These are phyloP conservation scores for Metschnikowia reukaufii DNA, from an alignment of 805 yeast species.

Conservation along the genomic window DNA sequence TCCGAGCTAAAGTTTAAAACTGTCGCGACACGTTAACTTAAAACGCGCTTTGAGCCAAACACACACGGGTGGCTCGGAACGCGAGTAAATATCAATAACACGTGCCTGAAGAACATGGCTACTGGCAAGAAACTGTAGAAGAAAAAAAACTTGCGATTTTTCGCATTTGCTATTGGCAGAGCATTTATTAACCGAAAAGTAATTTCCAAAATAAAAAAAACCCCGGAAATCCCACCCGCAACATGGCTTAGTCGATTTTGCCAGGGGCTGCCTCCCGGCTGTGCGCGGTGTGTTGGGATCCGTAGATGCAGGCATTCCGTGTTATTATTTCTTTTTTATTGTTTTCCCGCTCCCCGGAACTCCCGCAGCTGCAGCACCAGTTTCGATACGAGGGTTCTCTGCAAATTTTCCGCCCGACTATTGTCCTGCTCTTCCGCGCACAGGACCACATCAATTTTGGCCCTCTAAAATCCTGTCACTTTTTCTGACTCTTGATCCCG, in stretches of 20 bases:
- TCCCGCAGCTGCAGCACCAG: background rate
- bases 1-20: background rate
- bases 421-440: constrained; percentile 4
- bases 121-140: too few species aligned
- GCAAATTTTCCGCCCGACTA: constrained; percentile 6
- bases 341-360: background rate
- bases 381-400: background rate
- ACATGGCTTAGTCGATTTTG: background rate
- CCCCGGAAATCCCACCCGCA: too few species aligned
- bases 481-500: background rate
- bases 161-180: background rate
- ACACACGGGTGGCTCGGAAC: background rate
- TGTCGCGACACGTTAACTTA: background rate
- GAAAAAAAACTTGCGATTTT: background rate
- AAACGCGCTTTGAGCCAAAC: background rate
- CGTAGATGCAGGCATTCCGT: background rate
- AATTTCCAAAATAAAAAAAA: too few species aligned
- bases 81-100: background rate
- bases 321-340: background rate
- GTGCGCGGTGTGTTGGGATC: background rate
- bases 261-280: background rate
- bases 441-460: background rate
- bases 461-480: background rate
- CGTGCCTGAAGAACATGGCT: too few species aligned
- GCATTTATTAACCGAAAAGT: too few species aligned